These are phyloP conservation scores for Henckelia pumila DNA, from an alignment of 257 asterid genomes.

Conservation along the genomic window DNA sequence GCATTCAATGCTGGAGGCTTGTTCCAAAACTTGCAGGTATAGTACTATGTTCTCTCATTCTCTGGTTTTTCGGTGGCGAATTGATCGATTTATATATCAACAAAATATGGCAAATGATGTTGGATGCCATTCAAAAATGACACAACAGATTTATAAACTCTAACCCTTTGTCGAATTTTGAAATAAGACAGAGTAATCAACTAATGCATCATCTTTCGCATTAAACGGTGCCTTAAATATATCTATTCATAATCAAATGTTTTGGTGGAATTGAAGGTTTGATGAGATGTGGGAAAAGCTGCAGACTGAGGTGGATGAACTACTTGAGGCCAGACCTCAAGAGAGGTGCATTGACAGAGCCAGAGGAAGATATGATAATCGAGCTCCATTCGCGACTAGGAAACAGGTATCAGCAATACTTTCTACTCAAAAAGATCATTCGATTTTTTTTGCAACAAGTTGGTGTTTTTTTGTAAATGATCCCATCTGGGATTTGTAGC, in stretches of 20 bases:
- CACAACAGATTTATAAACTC: no score
- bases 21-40: conserved; percentile 81
- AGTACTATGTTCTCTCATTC: background rate
- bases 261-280: conserved; percentile 41
- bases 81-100: no score
- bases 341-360: conserved; percentile 75
- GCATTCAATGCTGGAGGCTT: conserved; percentile 80
- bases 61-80: no score
- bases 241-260: background rate
- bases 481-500: background rate
- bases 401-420: conserved; percentile 46
- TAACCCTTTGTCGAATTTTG: no score
- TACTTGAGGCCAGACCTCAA: conserved; percentile 82
- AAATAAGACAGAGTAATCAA: no score
- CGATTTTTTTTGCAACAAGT: background rate
- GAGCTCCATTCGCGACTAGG: conserved; percentile 79
- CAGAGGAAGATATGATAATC: conserved; percentile 81
- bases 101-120: no score
- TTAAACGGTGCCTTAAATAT: background rate
- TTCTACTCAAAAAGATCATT: no score
- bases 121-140: no score
- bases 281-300: conserved; percentile 92
- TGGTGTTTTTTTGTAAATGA: background rate
- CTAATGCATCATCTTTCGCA: background rate
- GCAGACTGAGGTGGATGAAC: conserved; percentile 92